Evolutionary conservation across 1,139 yeast species (phyloP).

Genomic region (Kodamaea sp.): DNA sequence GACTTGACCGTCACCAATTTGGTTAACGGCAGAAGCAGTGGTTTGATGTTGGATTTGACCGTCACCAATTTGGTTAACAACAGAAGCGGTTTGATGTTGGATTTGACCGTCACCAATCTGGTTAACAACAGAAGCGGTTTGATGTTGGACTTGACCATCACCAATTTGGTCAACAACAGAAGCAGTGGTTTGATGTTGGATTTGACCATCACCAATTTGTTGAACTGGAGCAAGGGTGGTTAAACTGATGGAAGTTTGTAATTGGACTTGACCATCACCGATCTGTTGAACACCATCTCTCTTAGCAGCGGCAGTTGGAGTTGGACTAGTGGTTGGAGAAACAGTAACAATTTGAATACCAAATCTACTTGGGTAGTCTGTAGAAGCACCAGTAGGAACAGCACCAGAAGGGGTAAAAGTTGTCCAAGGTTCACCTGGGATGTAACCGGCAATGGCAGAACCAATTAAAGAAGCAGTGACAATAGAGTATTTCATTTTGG

Average conservation of each 20-base stretch:
- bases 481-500: slow-evolving; percentile 28
- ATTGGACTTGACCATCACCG: slow-evolving; percentile 29
- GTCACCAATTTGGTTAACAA: slow-evolving; percentile 52
- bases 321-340: slow-evolving; percentile 24
- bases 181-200: slow-evolving; percentile 31
- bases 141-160: slow-evolving; percentile 40
- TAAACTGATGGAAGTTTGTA: slow-evolving; percentile 22
- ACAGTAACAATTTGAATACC: slow-evolving; percentile 68
- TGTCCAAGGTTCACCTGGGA: slow-evolving; percentile 71
- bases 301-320: slow-evolving; percentile 18
- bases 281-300: slow-evolving; percentile 29
- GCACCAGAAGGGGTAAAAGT: slow-evolving; percentile 61
- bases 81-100: slow-evolving; percentile 45
- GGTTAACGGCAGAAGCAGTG: slow-evolving; percentile 32
- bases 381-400: slow-evolving; percentile 55
- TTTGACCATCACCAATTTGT: slow-evolving; percentile 41
- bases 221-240: slow-evolving; percentile 14
- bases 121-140: slow-evolving; percentile 29
- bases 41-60: slow-evolving; percentile 49
- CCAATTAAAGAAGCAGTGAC: slow-evolving; percentile 37
- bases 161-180: slow-evolving; percentile 34
- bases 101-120: slow-evolving; percentile 48
- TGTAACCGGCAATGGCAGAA: slow-evolving; percentile 56
- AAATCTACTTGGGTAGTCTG: slow-evolving; percentile 57
- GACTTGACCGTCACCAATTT: slow-evolving; percentile 32